phyloP scores from a whole-genome alignment of 2,329 filamentous ascomycete species.

The Mariannaea sp. region DNA sequence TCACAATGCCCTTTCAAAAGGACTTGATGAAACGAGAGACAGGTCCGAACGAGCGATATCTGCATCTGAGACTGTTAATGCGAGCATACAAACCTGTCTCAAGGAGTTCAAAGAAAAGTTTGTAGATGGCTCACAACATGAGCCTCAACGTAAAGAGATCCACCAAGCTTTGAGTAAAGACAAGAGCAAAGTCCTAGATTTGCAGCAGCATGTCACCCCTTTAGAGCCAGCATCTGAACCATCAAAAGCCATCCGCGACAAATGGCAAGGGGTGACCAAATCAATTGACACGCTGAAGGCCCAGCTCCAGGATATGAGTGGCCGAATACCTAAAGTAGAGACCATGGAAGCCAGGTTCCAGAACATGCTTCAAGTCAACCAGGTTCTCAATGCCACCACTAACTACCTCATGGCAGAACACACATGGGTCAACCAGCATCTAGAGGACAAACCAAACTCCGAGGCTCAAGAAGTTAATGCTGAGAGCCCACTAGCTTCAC shows the following conservation, averaged over 20 bases:
- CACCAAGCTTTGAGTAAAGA: conserved; percentile 20
- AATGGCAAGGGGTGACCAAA: conserved; percentile 39
- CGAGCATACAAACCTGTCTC: conserved; percentile 29
- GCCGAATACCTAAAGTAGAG: conserved; percentile 34
- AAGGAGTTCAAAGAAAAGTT: conserved; percentile 28
- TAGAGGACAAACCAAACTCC: conserved; percentile 15
- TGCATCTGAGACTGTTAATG: conserved; percentile 20
- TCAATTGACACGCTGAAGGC: conserved; percentile 33
- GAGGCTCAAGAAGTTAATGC: not conserved
- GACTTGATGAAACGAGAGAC: conserved; percentile 30
- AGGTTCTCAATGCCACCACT: conserved; percentile 38
- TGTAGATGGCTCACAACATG: not conserved
- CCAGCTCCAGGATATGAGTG: conserved; percentile 33
- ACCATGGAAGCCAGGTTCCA: conserved; percentile 33
- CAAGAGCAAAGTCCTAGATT: conserved; percentile 8
- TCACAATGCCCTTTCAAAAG: conserved; percentile 28
- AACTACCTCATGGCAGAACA: conserved; percentile 37
- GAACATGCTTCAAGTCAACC: conserved; percentile 36
- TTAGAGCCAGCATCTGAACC: conserved; percentile 31
- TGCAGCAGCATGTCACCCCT: conserved; percentile 28
- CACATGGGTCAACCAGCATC: conserved; percentile 38
- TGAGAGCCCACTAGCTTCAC: not conserved
- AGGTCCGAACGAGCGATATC: conserved; percentile 25
- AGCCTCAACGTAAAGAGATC: conserved; percentile 7
- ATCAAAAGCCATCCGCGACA: conserved; percentile 28